Evolutionary conservation across 768 basidiomycete species (phyloP), one percentile per base, ranked within the genome.

Genomic region (Russula abietina): DNA sequence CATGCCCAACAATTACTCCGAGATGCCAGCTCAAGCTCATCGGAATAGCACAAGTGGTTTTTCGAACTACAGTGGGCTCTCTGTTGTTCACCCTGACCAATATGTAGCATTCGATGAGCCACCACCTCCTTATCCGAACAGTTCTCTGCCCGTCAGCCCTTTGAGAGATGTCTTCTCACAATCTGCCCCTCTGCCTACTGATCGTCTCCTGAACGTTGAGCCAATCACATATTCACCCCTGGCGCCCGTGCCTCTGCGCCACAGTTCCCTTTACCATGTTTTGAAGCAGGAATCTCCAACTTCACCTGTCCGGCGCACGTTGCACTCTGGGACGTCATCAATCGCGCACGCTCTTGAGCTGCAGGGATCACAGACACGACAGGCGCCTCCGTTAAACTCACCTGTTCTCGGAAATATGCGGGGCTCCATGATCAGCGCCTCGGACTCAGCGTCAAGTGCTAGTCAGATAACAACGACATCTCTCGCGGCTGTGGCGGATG

Each of bases 261-360:
- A 64, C 41, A 51, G 63, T n/a, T 64, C 63, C 41, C 45, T 64
- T 12, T 64, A 64, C 39, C 58, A 60, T 9, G 63, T 64, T 9
- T 49, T 64, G 39, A 60, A 64, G 54, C 58, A 64, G 1, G 63
- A 64, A 6, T 51, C 57, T 28, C 58, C 57, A 19, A 39, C 17
- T 4, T 64, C 59, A 36, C 54, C 49, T 30, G 24, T 22, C 1
- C 41, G 26, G 38, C 58, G 63, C 63, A 60, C 54, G 24, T 24
- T 38, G 22, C 58, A 45, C 9, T 56, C 57, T 1, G 41, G 48
- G 1, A 54, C 16, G 2, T 64, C 63, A 16, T 55, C 63, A 7
- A 54, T 64, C 32, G 63, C 58, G 2, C 63, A 64, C 41, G 63
- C 63, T 28, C 63, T 64, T 4, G 54, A 64, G 26, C 58, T 9